Evolutionary conservation across 192 early-diverging fungal species (phyloP).

Genomic region (Coemansia sp.): DNA sequence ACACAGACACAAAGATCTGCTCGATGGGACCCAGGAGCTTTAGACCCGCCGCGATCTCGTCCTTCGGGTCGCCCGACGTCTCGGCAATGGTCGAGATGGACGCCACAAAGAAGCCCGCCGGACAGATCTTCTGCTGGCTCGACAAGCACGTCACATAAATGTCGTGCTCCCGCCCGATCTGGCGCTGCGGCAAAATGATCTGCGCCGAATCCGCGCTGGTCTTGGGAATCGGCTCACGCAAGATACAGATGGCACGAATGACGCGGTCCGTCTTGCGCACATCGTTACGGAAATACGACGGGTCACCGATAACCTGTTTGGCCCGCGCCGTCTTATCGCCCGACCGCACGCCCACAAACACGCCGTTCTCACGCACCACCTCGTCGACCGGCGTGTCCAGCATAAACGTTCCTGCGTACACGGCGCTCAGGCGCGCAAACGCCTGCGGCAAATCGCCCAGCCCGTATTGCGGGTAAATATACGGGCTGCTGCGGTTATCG

Average conservation of each 20-base stretch:
- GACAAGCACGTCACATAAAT: conserved; percentile 95
- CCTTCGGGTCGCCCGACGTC: conserved; percentile 79
- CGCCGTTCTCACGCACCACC: conserved; percentile 80
- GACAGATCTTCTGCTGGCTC: conserved; percentile 86
- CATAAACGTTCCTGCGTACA: conserved; percentile 99
- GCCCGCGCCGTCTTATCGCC: conserved; percentile 82
- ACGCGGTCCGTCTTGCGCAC: conserved; percentile 84
- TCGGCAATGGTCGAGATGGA: conserved; percentile 97
- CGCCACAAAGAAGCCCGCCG: conserved; percentile 85
- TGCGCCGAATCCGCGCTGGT: conserved; percentile 87
- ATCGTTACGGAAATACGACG: conserved; percentile 83
- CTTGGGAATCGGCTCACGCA: conserved; percentile 89
- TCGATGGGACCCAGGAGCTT: conserved; percentile 85
- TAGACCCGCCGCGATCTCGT: conserved; percentile 85
- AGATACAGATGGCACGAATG: conserved; percentile 94
- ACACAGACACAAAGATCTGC: conserved; percentile 88
- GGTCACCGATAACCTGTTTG: conserved; percentile 93
- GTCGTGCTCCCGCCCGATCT: conserved; percentile 90
- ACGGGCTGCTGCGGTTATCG: conserved; percentile 89
- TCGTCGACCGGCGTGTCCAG: conserved; percentile 89
- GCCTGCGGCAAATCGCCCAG: conserved; percentile 97
- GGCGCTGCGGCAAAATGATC: conserved; percentile 97
- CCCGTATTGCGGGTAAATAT: conserved; percentile 98
- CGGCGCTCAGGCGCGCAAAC: conserved; percentile 94
- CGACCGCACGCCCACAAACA: conserved; percentile 85